Evolutionary conservation across 2,329 filamentous ascomycete species (phyloP), one percentile per base, ranked within the genome.

Genomic region (Trichophyton verrucosum): DNA sequence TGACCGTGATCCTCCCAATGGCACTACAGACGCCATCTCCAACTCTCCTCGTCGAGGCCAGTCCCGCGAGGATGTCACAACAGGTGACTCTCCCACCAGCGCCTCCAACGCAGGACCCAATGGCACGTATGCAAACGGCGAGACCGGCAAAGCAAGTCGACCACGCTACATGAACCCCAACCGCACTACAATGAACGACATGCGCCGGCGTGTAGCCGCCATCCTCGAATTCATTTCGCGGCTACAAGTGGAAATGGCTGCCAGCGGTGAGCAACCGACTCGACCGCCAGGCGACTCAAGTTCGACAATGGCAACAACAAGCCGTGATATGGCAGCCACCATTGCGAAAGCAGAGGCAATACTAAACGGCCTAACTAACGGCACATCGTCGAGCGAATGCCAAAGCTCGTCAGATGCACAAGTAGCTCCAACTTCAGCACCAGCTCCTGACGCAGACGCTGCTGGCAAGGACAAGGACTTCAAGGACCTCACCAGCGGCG

Each of bases 161-260:
- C 72, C 77, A 2, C 79, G 79, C 63, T 78, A 80, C 58, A 77
- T 78, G 72, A 78, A 82, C 64, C 73, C 80, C 11, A 77, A 82
- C 59, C 77, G 80, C 66, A 83, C 91, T 61, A 91, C 86, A 30
- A 88, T 95, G 85, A 86, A 86, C 62, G 91, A 96, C 70, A 91
- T 95, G 84, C 89, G 88, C 74, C 84, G 88, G 65, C 86, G 90
- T 8, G 89, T 91, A 4, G 83, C 88, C 3, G 87, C 83, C 20
- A 95, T 96, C 70, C 81, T 95, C 62, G 90, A 94, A 66, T 96
- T 92, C 69, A 96, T 96, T 64, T 86, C 88, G 3, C 85, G 89
- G 65, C 92, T 90, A 61, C 91, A 96, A 72, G 80, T 95, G 5
- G 91, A 96, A 69, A 82, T 95, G 74, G 90, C 89, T 1, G 84